A percentile compares a stretch with the other conserved stretches of the same genome.
phyloP scores from a whole-genome alignment of 768 basidiomycete genomes.

The Xerocomellus chrysenteron region DNA sequence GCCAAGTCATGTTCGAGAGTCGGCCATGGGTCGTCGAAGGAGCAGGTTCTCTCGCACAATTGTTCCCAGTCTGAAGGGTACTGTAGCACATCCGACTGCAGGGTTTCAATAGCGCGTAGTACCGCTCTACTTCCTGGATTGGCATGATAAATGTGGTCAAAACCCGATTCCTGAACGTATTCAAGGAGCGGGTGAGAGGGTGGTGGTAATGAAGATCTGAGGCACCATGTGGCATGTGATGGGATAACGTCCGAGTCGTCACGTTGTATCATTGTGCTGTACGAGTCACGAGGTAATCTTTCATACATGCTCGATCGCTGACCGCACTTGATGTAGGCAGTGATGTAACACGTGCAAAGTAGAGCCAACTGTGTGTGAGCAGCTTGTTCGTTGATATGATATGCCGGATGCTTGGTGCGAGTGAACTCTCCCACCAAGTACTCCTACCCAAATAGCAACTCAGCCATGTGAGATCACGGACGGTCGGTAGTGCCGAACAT shows the following conservation, averaged over 20 bases:
- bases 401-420: neutral
- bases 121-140: neutral
- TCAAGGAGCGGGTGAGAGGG: neutral
- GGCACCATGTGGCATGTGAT: neutral
- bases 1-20: neutral
- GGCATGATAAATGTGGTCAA: neutral
- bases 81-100: neutral
- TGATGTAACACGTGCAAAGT: slow-evolving; percentile 10
- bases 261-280: no score
- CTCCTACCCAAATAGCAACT: slow-evolving; percentile 1
- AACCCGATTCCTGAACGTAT: slow-evolving; percentile 9
- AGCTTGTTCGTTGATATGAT: neutral
- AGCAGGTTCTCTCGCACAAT: neutral
- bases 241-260: neutral
- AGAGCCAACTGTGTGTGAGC: slow-evolving; percentile 3
- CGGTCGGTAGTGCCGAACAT: neutral
- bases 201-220: neutral
- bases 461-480: neutral
- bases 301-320: neutral
- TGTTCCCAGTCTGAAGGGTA: slow-evolving; percentile 2
- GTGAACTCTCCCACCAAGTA: neutral
- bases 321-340: neutral
- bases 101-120: neutral
- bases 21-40: neutral
- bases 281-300: no score